Conservation (phyloP, 1,284 basidiomycete genomes). For the Cryptococcus amylolentus region DNA sequence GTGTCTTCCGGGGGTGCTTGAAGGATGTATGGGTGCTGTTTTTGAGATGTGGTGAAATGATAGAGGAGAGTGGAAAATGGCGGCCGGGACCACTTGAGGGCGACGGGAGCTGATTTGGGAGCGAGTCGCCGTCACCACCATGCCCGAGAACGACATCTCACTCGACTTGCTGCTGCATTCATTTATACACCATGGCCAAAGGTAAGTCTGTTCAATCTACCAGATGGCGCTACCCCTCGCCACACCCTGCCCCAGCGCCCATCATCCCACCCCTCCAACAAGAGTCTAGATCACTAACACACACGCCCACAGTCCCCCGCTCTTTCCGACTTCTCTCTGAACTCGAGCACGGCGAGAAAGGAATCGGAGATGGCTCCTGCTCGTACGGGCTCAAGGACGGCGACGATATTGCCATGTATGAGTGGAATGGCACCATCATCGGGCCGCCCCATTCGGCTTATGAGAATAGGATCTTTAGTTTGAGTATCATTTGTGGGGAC, state of each 20-base stretch:
- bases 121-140: neutral
- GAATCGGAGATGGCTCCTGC: conserved; percentile 95
- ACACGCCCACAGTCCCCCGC: conserved; percentile 69
- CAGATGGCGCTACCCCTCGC: neutral
- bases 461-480: conserved; percentile 96
- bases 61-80: neutral
- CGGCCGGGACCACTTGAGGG: neutral
- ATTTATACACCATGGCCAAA: conserved; percentile 57
- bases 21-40: neutral
- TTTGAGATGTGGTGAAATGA: neutral
- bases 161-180: no score
- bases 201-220: conserved; percentile 45
- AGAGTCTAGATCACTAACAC: neutral
- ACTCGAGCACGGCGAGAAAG: conserved; percentile 99
- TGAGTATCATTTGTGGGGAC: conserved; percentile 83
- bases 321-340: conserved; percentile 96
- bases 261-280: neutral
- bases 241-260: neutral
- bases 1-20: neutral
- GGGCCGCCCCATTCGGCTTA: conserved; percentile 96
- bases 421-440: conserved; percentile 99
- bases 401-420: conserved; percentile 92
- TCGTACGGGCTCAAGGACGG: conserved; percentile 89
- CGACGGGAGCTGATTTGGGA: neutral
- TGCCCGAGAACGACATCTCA: no score